Evolutionary conservation across 345 rosid genomes (phyloP).

Genomic region (Turnera subulata): DNA sequence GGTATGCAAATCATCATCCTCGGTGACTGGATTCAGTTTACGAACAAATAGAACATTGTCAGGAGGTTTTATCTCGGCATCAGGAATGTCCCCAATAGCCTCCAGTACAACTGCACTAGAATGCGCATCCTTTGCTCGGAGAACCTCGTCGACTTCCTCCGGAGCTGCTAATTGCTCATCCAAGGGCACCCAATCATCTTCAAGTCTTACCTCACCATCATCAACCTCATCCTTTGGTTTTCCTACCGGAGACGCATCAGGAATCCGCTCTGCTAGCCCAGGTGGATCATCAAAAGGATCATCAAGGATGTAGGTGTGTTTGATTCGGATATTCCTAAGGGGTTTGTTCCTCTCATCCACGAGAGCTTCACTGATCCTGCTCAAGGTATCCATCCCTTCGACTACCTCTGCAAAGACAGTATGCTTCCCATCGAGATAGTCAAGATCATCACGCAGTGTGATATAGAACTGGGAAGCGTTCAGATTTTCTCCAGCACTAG

Average conservation of each 20-base stretch:
- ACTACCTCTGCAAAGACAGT: slow-evolving; percentile 94
- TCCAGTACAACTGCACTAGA: slow-evolving; percentile 98
- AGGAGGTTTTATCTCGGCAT: slow-evolving; percentile 87
- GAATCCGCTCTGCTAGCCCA: slow-evolving; percentile 66
- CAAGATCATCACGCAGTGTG: slow-evolving; percentile 81
- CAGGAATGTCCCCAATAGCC: slow-evolving; percentile 73
- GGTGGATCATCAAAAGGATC: slow-evolving; percentile 93
- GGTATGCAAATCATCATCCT: slow-evolving; percentile 93
- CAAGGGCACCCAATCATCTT: slow-evolving; percentile 98
- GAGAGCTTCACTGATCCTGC: slow-evolving; percentile 84
- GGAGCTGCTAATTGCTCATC: slow-evolving; percentile 74
- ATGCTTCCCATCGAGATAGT: slow-evolving; percentile 96
- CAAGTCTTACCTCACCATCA: slow-evolving; percentile 79
- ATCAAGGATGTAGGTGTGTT: slow-evolving; percentile 70
- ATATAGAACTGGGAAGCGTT: slow-evolving; percentile 98
- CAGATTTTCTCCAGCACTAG: slow-evolving; percentile 92
- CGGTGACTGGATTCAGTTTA: slow-evolving; percentile 95
- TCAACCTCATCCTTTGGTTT: slow-evolving; percentile 87
- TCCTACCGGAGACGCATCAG: slow-evolving; percentile 88
- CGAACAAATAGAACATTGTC: slow-evolving; percentile 94
- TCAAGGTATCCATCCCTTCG: slow-evolving; percentile 81
- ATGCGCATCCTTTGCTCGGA: slow-evolving; percentile 76
- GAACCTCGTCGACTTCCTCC: slow-evolving; percentile 69
- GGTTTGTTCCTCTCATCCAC: slow-evolving; percentile 81
- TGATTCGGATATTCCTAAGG: slow-evolving; percentile 76